Base-by-base conservation (phyloP, 768 basidiomycete genomes). In the Macrolepiota dolichaula region DNA sequence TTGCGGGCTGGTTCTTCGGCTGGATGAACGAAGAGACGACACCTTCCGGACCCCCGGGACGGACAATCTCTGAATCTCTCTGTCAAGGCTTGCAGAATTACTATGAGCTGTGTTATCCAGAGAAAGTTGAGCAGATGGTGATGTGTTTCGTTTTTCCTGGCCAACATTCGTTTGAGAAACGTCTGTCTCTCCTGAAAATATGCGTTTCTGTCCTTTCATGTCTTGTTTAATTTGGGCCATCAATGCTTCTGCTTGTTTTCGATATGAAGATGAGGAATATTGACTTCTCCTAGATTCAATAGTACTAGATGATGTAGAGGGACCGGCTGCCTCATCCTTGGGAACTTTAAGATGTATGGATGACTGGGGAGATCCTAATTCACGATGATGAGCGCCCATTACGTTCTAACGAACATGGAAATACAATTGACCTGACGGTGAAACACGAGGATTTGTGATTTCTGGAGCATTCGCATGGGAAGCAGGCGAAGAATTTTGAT, bases 161-260 rank as follows among this genome's bases (percentile, higher is more conserved):
- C 71, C 72, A 7, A 74, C 68, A 13, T 72, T 76, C 56, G 72
- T 70, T 62, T 76, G 79, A 17, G 84, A 84, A 51, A 76, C 62
- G 15, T 87, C 86, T 0, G 85, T 86, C 17, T 89, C 87, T 4
- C 79, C 80, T 1, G 89, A 88, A 68, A 89, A 88, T 1, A 91
- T 66, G 12, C 89, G 86, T 71, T 91, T 91, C 55, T 83, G 81
- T 3, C 85, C 82, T 67, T 84, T 86, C 81, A 92, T 85, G 66
- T 92, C 91, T 60, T 79, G 82, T 72, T 88, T 89, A 64, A 95
- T 93, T 65, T 92, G 90, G 25, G 88, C 89, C 90, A 96, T 94
- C 50, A 96, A 73, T 25, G 79, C 85, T 9, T 85, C 89, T 12
- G 91, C 94, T 65, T 92, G 86, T 65, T 85, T 79, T 44, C 92